Percentiles rank a stretch among this genome's conserved stretches.
Evolutionary conservation across 495 filamentous ascomycete genomes (phyloP).

Genomic region (Staphylotrichum longicolle): DNA sequence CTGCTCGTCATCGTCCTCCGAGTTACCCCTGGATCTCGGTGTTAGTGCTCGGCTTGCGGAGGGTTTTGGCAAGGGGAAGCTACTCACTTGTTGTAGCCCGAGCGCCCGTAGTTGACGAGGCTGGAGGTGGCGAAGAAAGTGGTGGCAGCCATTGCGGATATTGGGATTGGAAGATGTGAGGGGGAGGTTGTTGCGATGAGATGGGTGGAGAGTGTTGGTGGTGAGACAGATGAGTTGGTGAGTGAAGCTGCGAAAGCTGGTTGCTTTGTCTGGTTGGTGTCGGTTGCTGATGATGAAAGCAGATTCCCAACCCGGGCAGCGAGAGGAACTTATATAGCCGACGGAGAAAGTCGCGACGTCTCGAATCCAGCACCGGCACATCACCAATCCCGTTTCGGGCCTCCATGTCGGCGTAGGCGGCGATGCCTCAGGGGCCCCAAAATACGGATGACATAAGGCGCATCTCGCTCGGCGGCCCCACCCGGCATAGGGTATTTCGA

Average conservation of each 20-base stretch:
- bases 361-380: neutral
- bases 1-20: constrained; percentile 42
- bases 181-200: constrained; percentile 16
- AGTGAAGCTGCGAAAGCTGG: constrained; percentile 10
- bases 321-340: constrained; percentile 35
- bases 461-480: constrained; percentile 12
- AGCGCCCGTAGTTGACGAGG: constrained; percentile 57
- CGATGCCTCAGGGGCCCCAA: constrained; percentile 16
- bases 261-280: constrained; percentile 19
- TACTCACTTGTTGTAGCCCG: constrained; percentile 48
- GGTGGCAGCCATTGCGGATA: constrained; percentile 44
- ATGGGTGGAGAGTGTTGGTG: constrained; percentile 10
- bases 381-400: constrained; percentile 5
- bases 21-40: constrained; percentile 35
- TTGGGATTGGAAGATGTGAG: constrained; percentile 17
- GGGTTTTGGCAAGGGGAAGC: constrained; percentile 2
- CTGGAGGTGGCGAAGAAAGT: constrained; percentile 43
- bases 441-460: constrained; percentile 25
- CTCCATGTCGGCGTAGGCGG: constrained; percentile 20
- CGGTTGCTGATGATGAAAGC: constrained; percentile 36
- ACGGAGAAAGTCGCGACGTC: neutral
- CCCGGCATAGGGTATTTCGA: constrained; percentile 13
- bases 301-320: constrained; percentile 23
- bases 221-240: neutral
- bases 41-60: constrained; percentile 11